phyloP scores from a whole-genome alignment of 2,329 filamentous ascomycete genomes.

The Elsinoe perseae region DNA sequence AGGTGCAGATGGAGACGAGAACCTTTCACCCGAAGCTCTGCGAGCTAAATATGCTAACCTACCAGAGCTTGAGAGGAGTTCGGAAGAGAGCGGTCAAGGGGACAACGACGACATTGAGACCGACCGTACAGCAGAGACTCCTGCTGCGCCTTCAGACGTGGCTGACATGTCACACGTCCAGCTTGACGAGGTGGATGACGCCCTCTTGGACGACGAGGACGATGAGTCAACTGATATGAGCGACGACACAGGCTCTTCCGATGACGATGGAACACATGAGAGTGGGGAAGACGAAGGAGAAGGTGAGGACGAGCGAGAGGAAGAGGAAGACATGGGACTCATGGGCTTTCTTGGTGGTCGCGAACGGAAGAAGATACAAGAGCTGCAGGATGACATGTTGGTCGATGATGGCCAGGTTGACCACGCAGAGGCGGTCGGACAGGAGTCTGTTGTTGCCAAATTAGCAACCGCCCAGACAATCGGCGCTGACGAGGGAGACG shows the following conservation, averaged over 20 bases:
- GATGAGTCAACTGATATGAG: constrained; percentile 35
- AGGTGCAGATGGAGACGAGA: constrained; percentile 51
- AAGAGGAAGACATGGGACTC: constrained; percentile 19
- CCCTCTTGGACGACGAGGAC: constrained; percentile 33
- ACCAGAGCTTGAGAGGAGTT: constrained; percentile 36
- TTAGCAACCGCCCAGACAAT: too few relatives aligned
- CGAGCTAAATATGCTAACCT: constrained; percentile 61
- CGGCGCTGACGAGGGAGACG: not conserved
- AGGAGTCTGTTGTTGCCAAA: not conserved
- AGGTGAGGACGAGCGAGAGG: constrained; percentile 18
- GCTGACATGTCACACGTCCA: constrained; percentile 31
- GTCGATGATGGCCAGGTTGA: constrained; percentile 26
- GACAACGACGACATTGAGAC: constrained; percentile 13
- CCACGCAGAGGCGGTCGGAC: constrained; percentile 21
- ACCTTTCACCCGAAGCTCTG: constrained; percentile 61
- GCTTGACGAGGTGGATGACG: constrained; percentile 34
- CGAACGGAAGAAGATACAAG: constrained; percentile 20
- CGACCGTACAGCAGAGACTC: constrained; percentile 11
- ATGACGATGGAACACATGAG: constrained; percentile 28
- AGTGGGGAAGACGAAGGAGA: constrained; percentile 26
- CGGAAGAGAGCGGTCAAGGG: constrained; percentile 21
- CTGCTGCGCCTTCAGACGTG: constrained; percentile 1
- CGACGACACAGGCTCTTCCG: constrained; percentile 31
- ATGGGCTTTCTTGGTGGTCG: constrained; percentile 26
- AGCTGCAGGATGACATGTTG: constrained; percentile 21